phyloP scores from a whole-genome alignment of 179 eudicot species.

The Patellifolia procumbens region DNA sequence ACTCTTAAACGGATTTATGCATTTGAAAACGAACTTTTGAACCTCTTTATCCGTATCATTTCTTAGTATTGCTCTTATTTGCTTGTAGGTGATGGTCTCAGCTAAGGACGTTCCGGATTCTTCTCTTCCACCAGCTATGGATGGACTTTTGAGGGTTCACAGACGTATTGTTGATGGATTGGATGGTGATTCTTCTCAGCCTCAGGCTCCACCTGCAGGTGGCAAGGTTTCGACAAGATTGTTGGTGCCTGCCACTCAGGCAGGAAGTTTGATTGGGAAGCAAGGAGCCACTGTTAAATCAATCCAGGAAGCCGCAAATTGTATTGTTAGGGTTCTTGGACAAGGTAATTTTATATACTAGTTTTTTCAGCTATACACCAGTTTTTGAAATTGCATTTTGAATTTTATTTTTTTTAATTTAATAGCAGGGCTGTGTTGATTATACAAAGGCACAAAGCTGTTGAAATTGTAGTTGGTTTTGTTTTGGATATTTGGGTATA shows the following conservation, averaged over 20 bases:
- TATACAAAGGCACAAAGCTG: no score
- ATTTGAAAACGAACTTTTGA: background rate
- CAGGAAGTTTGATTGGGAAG: conserved; percentile 86
- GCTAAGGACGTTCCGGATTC: conserved; percentile 85
- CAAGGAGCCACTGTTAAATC: conserved; percentile 86
- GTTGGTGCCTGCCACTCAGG: conserved; percentile 82
- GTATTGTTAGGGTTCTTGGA: conserved; percentile 75
- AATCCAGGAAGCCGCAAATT: conserved; percentile 72
- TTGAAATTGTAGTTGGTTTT: no score
- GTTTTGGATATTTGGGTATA: no score
- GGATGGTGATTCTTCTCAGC: conserved; percentile 58
- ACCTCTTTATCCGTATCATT: conserved; percentile 8
- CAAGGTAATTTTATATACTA: conserved; percentile 48
- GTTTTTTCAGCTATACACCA: background rate
- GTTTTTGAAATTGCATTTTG: no score
- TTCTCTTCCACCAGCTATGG: conserved; percentile 75
- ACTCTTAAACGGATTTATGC: no score
- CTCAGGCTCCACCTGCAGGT: conserved; percentile 51
- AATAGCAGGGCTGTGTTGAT: background rate
- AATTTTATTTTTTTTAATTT: background rate
- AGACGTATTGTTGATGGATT: conserved; percentile 61
- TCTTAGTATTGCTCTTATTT: no score
- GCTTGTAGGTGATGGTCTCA: conserved; percentile 75
- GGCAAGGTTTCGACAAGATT: conserved; percentile 64
- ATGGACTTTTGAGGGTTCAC: conserved; percentile 81